Evolutionary conservation across 768 basidiomycete species (phyloP).

Genomic region (Russula griseocarnosa): DNA sequence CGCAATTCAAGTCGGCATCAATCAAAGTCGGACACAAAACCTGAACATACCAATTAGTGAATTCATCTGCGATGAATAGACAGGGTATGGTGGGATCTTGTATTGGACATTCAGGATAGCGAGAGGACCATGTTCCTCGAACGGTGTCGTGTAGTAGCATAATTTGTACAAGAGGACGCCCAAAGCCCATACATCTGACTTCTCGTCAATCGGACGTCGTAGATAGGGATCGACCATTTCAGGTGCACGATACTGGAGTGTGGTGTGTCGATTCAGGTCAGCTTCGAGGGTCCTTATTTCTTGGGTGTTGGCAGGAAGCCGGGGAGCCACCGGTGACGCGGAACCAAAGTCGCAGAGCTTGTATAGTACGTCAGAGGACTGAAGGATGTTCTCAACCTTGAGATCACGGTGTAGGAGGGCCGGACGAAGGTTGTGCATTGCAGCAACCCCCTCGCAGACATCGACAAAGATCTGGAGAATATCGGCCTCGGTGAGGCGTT

Average conservation of each 20-base stretch:
- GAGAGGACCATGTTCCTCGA: slow-evolving; percentile 94
- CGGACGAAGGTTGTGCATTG: slow-evolving; percentile 91
- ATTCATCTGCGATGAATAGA: slow-evolving; percentile 81
- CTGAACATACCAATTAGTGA: slow-evolving; percentile 65
- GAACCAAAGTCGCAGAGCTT: slow-evolving; percentile 99
- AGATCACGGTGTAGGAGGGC: slow-evolving; percentile 94
- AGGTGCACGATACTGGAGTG: slow-evolving; percentile 95
- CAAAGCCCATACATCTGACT: slow-evolving; percentile 96
- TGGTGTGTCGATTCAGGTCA: slow-evolving; percentile 92
- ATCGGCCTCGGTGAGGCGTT: slow-evolving; percentile 91
- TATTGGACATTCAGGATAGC: slow-evolving; percentile 98
- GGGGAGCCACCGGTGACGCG: slow-evolving; percentile 64
- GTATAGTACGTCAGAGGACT: slow-evolving; percentile 76
- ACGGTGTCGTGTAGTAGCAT: slow-evolving; percentile 98
- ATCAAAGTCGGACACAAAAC: slow-evolving; percentile 24
- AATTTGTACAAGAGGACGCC: slow-evolving; percentile 97
- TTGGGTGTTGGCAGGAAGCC: slow-evolving; percentile 70
- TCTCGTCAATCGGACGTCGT: slow-evolving; percentile 82
- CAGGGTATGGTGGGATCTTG: slow-evolving; percentile 81
- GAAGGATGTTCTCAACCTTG: slow-evolving; percentile 98
- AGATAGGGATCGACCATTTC: slow-evolving; percentile 95
- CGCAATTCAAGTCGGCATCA: slow-evolving; percentile 5
- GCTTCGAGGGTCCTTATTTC: slow-evolving; percentile 86
- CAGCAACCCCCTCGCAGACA: slow-evolving; percentile 93
- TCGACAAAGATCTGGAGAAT: slow-evolving; percentile 98